Base-by-base conservation (phyloP, 192 early-diverging fungal species). In the Coemansia sp. region DNA sequence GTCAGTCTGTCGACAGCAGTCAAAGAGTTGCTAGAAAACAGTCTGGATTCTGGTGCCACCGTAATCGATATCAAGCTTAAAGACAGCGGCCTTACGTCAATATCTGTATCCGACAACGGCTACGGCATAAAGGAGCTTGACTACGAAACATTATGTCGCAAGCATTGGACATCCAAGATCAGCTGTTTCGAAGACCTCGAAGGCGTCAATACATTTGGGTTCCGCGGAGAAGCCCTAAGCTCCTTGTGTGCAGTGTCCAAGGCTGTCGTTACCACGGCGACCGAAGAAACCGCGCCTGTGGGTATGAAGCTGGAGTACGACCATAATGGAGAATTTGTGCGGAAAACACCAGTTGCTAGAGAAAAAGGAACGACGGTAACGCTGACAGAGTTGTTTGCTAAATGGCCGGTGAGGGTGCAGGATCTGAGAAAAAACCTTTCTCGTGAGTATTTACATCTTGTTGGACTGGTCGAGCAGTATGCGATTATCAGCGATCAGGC, bases 11-110 rank as follows among this genome's bases (percentile, higher is more conserved):
- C 89, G 9, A 93, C 88, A 0, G 87, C 93, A 11, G 90, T 92
- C 15, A 98, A 99, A 84, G 98, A 99, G 74, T 85, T 99, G 7
- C 74, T 99, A 35, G 98, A 99, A 68, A 99, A 99, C 78, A 88
- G 90, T 51, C 71, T 98, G 5, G 98, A 99, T 70, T 94, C 98
- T 0, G 84, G 88, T 0, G 89, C 98, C 3, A 93, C 93, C 0
- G 60, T 78, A 5, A 87, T 99, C 76, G 95, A 95, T 39, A 86
- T 99, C 39, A 82, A 86, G 32, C 85, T 98, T 61, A 91, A 90
- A 61, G 90, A 96, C 56, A 80, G 87, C 79, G 97, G 94, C 0
- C 75, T 94, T 11, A 89, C 89, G 5, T 75, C 78, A 12, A 84
- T 98, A 37, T 87, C 88, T 12, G 93, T 98, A 5, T 77, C 83